A percentile compares a stretch with the other conserved stretches of the same genome.
Conservation (phyloP, 306 rosid genomes). For the Notholithocarpus densiflorus region DNA sequence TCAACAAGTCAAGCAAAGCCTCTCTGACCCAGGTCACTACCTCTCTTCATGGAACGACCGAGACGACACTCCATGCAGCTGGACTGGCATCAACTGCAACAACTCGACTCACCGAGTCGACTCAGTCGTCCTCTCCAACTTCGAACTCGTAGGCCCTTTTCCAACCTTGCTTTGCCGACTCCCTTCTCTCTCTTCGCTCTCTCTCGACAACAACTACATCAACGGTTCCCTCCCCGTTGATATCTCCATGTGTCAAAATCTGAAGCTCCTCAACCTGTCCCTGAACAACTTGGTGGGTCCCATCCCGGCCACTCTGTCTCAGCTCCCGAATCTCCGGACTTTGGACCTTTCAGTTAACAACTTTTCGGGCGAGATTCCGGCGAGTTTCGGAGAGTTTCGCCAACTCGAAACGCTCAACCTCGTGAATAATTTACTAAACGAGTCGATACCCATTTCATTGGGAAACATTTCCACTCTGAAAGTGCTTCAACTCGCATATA, state of each 20-base stretch:
- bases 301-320: constrained; percentile 40
- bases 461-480: constrained; percentile 46
- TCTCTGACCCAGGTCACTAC: constrained; percentile 37
- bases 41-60: constrained; percentile 54
- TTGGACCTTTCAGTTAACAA: constrained; percentile 63
- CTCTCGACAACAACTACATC: constrained; percentile 39
- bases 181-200: constrained; percentile 50
- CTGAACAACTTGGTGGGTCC: constrained; percentile 45
- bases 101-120: constrained; percentile 21
- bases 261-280: constrained; percentile 48
- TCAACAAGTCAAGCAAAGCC: constrained; percentile 38
- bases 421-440: constrained; percentile 40
- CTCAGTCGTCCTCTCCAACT: constrained; percentile 33
- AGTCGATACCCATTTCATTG: constrained; percentile 43
- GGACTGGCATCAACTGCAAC: constrained; percentile 52
- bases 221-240: constrained; percentile 29
- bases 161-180: constrained; percentile 57
- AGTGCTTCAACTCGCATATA: constrained; percentile 51
- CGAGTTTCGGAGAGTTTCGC: constrained; percentile 35
- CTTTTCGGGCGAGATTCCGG: constrained; percentile 62
- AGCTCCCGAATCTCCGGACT: constrained; percentile 29
- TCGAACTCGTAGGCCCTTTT: constrained; percentile 40
- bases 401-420: constrained; percentile 39
- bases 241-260: constrained; percentile 35
- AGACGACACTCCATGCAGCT: constrained; percentile 57